phyloP scores from a whole-genome alignment of 768 basidiomycete species.

The Saitozyma sp. region DNA sequence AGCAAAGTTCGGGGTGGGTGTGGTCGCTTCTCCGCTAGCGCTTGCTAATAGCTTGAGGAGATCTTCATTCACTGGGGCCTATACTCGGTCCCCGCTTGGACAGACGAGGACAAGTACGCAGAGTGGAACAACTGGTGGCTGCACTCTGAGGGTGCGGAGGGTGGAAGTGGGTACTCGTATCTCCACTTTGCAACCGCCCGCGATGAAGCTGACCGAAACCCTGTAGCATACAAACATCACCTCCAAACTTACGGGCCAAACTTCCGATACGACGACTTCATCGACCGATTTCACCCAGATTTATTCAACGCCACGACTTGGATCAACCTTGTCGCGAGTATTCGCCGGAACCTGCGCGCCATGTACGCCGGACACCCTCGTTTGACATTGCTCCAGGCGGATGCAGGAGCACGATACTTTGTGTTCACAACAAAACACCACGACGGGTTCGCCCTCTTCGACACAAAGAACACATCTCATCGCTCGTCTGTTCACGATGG shows the following conservation, averaged over 20 bases:
- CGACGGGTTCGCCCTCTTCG: conserved; percentile 12
- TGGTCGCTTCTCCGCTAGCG: too few relatives aligned
- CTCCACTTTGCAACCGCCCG: too few relatives aligned
- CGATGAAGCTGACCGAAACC: too few relatives aligned
- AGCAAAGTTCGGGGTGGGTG: conserved; percentile 12
- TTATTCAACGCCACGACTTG: too few relatives aligned
- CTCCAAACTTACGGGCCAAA: conserved; percentile 1
- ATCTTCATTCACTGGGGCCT: conserved; percentile 16
- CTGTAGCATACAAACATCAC: conserved; percentile 7
- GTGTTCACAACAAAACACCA: conserved; percentile 9
- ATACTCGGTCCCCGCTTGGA: conserved; percentile 14
- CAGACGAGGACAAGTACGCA: conserved; percentile 8
- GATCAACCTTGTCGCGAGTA: too few relatives aligned
- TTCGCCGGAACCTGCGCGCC: too few relatives aligned
- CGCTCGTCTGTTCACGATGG: background rate
- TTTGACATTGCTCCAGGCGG: too few relatives aligned
- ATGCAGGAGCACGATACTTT: conserved; percentile 8
- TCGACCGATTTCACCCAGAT: too few relatives aligned
- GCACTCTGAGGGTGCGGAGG: conserved; percentile 5
- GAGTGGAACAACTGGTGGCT: conserved; percentile 13
- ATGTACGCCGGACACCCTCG: too few relatives aligned
- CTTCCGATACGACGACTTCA: too few relatives aligned
- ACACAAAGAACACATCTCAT: background rate
- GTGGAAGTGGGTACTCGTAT: too few relatives aligned
- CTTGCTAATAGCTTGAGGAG: too few relatives aligned